Conservation (phyloP, 1,284 basidiomycete species). For the Lignosus rhinocerotis region DNA sequence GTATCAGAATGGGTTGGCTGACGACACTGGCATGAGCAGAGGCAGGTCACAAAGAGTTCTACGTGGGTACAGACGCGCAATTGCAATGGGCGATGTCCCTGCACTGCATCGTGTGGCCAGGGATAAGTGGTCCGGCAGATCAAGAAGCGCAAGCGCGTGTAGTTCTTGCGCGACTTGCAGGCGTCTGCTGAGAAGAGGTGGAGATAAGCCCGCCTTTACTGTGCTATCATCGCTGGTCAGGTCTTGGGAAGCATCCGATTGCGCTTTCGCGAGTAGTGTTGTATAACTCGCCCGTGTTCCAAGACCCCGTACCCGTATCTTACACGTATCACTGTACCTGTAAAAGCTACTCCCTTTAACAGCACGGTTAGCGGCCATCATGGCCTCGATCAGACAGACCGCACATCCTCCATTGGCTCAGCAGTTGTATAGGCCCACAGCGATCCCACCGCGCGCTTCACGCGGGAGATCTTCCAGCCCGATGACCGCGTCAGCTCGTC, state of each 20-base stretch:
- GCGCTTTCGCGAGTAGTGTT: not conserved
- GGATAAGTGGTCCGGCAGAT: not conserved
- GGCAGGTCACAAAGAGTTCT: too few relatives aligned
- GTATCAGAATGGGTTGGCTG: too few relatives aligned
- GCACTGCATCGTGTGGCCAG: too few relatives aligned
- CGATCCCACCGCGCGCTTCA: slow-evolving; percentile 33
- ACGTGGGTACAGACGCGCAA: too few relatives aligned
- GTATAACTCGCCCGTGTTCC: not conserved
- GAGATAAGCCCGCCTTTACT: slow-evolving; percentile 13
- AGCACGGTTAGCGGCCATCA: not conserved
- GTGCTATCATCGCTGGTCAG: not conserved
- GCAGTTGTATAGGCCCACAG: slow-evolving; percentile 21
- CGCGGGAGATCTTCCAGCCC: slow-evolving; percentile 62
- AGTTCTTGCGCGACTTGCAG: slow-evolving; percentile 10
- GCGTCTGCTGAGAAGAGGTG: slow-evolving; percentile 5
- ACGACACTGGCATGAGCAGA: too few relatives aligned
- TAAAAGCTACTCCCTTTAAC: not conserved
- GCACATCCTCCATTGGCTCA: slow-evolving; percentile 3
- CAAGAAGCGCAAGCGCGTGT: not conserved
- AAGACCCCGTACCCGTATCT: not conserved
- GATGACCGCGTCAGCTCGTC: slow-evolving; percentile 52
- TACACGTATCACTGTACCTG: not conserved
- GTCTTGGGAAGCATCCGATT: not conserved
- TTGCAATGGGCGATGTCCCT: too few relatives aligned
- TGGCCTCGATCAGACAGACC: too few relatives aligned